These are phyloP conservation scores for Hyaloscypha variabilis DNA, from an alignment of 495 filamentous ascomycete genomes.

Conservation along the genomic window DNA sequence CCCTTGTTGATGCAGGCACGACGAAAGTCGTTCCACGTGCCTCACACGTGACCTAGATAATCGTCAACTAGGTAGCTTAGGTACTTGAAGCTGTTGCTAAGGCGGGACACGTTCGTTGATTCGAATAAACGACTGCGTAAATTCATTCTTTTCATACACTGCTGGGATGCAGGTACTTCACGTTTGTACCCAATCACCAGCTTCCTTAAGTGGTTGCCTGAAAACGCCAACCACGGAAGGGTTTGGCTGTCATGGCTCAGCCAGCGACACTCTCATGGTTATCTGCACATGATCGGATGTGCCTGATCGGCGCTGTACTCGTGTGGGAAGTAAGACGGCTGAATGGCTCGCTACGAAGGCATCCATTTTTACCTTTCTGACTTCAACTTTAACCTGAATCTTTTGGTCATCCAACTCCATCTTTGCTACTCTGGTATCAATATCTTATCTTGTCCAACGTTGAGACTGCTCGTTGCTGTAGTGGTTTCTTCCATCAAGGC, in stretches of 20 bases:
- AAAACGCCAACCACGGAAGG: neutral
- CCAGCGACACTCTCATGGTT: no score
- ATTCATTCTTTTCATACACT: neutral
- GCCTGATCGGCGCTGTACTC: neutral
- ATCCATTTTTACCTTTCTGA: neutral
- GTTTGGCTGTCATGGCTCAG: no score
- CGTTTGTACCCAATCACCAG: constrained; percentile 8
- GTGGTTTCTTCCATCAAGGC: neutral
- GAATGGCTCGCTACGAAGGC: constrained; percentile 3
- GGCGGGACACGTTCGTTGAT: no score
- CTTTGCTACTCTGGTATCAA: neutral
- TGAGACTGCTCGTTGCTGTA: neutral
- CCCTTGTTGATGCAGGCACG: neutral
- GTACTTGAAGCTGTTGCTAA: no score
- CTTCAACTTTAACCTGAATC: neutral
- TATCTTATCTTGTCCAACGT: neutral
- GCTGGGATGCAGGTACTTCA: neutral
- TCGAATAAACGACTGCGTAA: neutral
- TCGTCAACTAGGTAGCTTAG: no score
- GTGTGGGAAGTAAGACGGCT: neutral
- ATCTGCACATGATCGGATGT: neutral
- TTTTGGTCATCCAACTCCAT: neutral
- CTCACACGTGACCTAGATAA: no score
- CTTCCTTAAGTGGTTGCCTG: constrained; percentile 10
- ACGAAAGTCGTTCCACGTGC: neutral